These are phyloP conservation scores for Globisporangium megalacanthum DNA, from an alignment of 352 stramenopile genomes.

Conservation along the genomic window DNA sequence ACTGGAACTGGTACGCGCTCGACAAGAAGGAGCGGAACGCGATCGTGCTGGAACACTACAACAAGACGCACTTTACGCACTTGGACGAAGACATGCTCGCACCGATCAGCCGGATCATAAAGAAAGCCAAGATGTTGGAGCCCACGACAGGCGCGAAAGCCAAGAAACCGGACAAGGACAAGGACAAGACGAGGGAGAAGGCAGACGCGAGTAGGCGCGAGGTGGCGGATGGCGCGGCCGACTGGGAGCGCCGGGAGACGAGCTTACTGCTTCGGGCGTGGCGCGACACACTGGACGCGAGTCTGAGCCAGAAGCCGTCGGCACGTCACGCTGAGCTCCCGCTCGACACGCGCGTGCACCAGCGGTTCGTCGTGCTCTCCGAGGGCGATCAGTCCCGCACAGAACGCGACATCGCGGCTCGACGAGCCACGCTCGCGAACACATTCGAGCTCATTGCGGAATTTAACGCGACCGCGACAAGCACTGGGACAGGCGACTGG, in stretches of 20 bases:
- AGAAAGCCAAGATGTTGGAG: slow-evolving; percentile 10
- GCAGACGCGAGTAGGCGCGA: too few species aligned
- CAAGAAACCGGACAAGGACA: not conserved
- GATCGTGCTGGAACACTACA: slow-evolving; percentile 11
- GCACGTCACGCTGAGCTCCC: not conserved
- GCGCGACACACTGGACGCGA: slow-evolving; percentile 4
- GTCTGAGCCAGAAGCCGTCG: not conserved
- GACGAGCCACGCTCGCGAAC: not conserved
- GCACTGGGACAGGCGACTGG: not conserved
- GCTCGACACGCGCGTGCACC: slow-evolving; percentile 7
- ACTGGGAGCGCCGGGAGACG: slow-evolving; percentile 11
- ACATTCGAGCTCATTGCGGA: slow-evolving; percentile 8
- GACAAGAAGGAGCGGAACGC: slow-evolving; percentile 10
- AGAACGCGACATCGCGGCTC: slow-evolving; percentile 1
- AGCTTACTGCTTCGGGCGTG: slow-evolving; percentile 9
- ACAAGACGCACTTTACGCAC: slow-evolving; percentile 14
- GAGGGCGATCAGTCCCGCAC: slow-evolving; percentile 5
- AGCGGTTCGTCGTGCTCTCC: slow-evolving; percentile 8
- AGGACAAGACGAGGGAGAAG: not conserved
- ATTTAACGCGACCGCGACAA: not conserved
- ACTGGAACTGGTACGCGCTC: slow-evolving; percentile 9
- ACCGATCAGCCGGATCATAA: slow-evolving; percentile 4
- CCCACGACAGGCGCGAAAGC: not conserved
- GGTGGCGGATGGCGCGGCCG: not conserved
- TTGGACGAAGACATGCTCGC: slow-evolving; percentile 14